Evolutionary conservation across 495 filamentous ascomycete species (phyloP), one percentile per base, ranked within the genome.

Genomic region (Thermothielavioides terrestris): DNA sequence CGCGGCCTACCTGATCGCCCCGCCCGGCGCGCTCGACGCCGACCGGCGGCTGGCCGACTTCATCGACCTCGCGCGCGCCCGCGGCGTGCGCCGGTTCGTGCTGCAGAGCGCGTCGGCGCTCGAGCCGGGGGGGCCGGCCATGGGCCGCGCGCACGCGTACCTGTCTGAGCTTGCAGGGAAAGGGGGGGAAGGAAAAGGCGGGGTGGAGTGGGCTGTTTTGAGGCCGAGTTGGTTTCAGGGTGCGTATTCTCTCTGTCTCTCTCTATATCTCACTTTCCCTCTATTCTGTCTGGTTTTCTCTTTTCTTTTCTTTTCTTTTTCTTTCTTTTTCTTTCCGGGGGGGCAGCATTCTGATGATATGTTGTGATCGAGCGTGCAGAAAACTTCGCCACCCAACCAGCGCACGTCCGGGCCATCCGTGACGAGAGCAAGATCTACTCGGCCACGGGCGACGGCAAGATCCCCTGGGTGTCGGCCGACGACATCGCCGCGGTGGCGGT

Each of bases 401-500:
- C 47, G 34, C 61, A 68, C 42, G 39, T 59, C 8, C n/a, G 27
- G 6, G 52, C 64, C 0, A 67, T 78, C 54, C 61, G 56, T 8
- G 57, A 68, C n/a, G 65, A 72, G 49, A 57, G 62, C 59, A 66
- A 63, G 35, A 58, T 78, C 17, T 68, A 71, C 56, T 71, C 72
- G 20, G 68, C 72, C 6, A 65, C 68, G 0, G 60, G 67, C 12
- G 48, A 66, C 15, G 75, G 72, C 15, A 69, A 66, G 50, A 60
- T 77, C 37, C 67, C 71, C 0, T 77, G 70, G 57, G 56, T 77
- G n/a, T 67, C 67, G 17, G 66, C 66, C 6, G 55, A 68, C 14
- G 75, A 77, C 46, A 74, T 78, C 41, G 73, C 74, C 1, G 62
- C 66, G 18, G 69, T 75, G 2, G 74, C 68, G 22, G 65, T 70